Conservation (phyloP, 2,329 filamentous ascomycete species). For the Colletotrichum cordylinicola region DNA sequence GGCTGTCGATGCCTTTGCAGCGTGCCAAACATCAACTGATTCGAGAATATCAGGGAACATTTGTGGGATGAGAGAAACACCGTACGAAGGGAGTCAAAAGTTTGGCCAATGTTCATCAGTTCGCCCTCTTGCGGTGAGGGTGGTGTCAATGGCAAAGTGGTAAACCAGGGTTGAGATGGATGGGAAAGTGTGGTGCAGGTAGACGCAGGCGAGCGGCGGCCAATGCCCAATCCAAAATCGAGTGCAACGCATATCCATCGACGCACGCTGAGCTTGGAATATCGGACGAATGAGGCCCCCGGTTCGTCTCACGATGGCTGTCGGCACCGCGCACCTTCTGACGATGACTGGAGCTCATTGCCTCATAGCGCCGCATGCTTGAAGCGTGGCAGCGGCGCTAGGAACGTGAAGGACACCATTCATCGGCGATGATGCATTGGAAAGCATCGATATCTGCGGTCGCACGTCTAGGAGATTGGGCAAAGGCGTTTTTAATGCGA, state of each 20-base stretch:
- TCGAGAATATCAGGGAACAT: not conserved
- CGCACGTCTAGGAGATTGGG: not conserved
- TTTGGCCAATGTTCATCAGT: not conserved
- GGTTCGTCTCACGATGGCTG: conserved; percentile 10
- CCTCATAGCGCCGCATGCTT: conserved; percentile 9
- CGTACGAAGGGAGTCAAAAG: not conserved
- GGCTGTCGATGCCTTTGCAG: not conserved
- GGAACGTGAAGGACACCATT: not conserved
- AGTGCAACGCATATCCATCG: conserved; percentile 8
- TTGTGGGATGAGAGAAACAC: not conserved
- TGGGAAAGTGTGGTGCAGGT: not conserved
- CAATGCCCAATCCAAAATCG: not conserved
- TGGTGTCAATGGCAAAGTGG: not conserved
- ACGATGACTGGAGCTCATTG: conserved; percentile 19
- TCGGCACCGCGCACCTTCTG: conserved; percentile 10
- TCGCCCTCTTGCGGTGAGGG: not conserved
- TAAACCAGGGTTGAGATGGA: not conserved
- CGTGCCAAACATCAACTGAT: not conserved
- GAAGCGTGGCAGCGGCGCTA: conserved; percentile 17
- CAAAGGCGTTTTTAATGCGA: not conserved
- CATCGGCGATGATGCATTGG: conserved; percentile 18
- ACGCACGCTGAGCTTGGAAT: not conserved
- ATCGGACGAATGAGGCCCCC: conserved; percentile 18
- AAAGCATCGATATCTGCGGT: not conserved
- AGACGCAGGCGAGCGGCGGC: not conserved